A percentile compares a stretch with the other conserved stretches of the same genome.
Conservation (phyloP, 148 eudicot species). For the Chenopodium album region DNA sequence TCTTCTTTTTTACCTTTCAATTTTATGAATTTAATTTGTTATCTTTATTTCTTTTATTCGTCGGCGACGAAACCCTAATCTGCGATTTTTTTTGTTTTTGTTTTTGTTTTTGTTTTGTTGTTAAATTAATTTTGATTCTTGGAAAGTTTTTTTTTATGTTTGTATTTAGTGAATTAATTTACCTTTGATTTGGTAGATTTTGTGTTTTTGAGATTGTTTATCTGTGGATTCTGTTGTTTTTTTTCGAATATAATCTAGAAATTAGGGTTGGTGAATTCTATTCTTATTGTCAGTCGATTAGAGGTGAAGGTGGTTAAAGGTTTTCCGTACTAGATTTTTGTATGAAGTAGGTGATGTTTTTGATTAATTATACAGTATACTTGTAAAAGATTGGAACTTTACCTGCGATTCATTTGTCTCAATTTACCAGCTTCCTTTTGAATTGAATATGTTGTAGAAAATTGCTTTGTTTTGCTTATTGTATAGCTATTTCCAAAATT, state of each 20-base stretch:
- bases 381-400: not conserved
- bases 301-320: not conserved
- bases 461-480: not conserved
- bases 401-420: not conserved
- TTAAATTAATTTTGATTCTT: not conserved
- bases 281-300: not conserved
- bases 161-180: not conserved
- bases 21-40: not conserved
- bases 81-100: not conserved
- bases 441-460: not conserved
- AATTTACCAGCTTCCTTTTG: not conserved
- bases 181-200: not conserved
- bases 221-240: not conserved
- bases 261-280: not conserved
- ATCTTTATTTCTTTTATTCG: not conserved
- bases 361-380: not conserved
- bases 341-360: no score
- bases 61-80: constrained; percentile 13
- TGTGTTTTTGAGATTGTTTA: not conserved
- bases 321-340: not conserved
- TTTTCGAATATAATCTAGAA: not conserved
- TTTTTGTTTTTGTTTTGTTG: not conserved
- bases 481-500: not conserved
- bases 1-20: not conserved
- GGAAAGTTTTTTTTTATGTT: not conserved